Conservation (phyloP, 129 eudicot species). For the Ambrosia artemisiifolia region DNA sequence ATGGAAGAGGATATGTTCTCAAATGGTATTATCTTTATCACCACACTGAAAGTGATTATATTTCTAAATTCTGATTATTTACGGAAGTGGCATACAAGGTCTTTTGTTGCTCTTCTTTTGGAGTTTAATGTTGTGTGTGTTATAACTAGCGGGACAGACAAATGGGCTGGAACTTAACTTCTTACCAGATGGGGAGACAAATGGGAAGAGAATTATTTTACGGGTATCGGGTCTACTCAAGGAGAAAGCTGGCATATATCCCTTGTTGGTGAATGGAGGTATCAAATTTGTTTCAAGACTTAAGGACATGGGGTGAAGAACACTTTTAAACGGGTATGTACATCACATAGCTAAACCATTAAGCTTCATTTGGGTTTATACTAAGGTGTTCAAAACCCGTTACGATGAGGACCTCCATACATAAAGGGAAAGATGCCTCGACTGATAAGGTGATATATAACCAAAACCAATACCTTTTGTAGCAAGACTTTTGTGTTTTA, state of each 20-base stretch:
- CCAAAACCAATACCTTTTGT: no score
- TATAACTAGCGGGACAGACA: constrained; percentile 69
- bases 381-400: background rate
- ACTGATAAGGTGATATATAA: no score
- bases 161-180: constrained; percentile 96
- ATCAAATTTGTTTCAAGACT: background rate
- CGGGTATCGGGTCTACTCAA: constrained; percentile 91
- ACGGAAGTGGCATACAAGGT: no score
- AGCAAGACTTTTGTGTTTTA: no score
- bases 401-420: no score
- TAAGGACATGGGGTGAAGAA: constrained; percentile 93
- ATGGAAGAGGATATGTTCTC: constrained; percentile 91
- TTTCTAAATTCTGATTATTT: no score
- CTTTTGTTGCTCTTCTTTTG: background rate
- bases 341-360: background rate
- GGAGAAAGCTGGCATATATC: constrained; percentile 99
- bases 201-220: constrained; percentile 89
- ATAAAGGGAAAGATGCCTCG: no score
- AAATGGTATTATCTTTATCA: constrained; percentile 55
- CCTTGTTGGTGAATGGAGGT: constrained; percentile 73
- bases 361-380: background rate
- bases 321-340: constrained; percentile 81
- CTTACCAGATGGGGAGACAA: constrained; percentile 98
- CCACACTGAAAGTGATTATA: background rate
- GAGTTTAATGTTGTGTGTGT: background rate